Percentiles rank a stretch among this genome's conserved stretches.
Evolutionary conservation across 1,139 yeast genomes (phyloP).

Genomic region (Magnusiomyces clavatus): DNA sequence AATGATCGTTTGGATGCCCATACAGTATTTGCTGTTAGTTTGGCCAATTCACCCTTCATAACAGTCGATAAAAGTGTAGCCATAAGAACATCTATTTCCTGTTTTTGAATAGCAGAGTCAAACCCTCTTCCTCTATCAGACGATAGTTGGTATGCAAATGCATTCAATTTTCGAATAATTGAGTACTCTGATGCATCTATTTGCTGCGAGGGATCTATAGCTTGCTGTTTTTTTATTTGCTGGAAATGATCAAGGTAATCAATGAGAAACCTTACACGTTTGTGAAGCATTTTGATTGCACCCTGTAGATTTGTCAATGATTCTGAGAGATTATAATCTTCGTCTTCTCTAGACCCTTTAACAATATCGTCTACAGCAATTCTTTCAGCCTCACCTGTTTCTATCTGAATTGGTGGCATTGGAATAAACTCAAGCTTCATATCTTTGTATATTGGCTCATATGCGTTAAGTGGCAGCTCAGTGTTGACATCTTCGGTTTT

Average conservation of each 20-base stretch:
- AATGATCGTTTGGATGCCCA: constrained; percentile 35
- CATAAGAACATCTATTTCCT: constrained; percentile 22
- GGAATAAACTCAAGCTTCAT: constrained; percentile 20
- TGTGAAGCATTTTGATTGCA: constrained; percentile 27
- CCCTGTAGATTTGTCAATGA: constrained; percentile 27
- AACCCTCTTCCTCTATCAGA: constrained; percentile 10
- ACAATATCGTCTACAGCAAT: constrained; percentile 32
- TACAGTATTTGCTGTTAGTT: constrained; percentile 10
- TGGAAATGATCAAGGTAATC: constrained; percentile 22
- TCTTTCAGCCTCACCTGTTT: constrained; percentile 32
- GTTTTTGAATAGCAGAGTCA: constrained; percentile 16
- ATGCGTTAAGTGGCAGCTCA: constrained; percentile 28
- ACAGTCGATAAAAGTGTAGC: constrained; percentile 22
- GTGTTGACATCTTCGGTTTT: not conserved
- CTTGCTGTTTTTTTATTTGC: constrained; percentile 14
- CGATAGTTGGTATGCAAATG: constrained; percentile 20
- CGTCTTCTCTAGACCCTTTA: constrained; percentile 18
- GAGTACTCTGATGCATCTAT: constrained; percentile 17
- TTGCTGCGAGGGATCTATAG: not conserved
- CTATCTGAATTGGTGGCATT: constrained; percentile 23
- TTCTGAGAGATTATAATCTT: constrained; percentile 15
- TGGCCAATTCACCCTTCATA: constrained; percentile 17
- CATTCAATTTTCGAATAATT: constrained; percentile 23
- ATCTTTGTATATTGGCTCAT: constrained; percentile 24
- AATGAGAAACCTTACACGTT: constrained; percentile 22